Conservation (phyloP, 1,284 basidiomycete genomes). For the Rhizoctonia solani region DNA sequence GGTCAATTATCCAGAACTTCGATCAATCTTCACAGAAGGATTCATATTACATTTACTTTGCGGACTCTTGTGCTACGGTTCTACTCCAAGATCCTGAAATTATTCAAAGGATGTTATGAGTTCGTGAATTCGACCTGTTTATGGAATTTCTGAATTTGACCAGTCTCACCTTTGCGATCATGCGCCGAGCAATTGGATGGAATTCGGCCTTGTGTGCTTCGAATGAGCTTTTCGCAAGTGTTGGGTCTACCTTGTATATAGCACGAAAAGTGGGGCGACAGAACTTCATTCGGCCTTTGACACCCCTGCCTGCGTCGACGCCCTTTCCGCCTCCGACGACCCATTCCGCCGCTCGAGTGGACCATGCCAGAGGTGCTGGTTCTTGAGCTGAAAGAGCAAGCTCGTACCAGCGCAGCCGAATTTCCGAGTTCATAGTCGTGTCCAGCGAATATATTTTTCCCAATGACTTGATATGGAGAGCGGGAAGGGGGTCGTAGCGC, state of each 20-base stretch:
- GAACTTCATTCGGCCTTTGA: conserved; percentile 84
- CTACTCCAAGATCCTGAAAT: conserved; percentile 16
- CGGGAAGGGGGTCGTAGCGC: conserved; percentile 30
- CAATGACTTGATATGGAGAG: conserved; percentile 33
- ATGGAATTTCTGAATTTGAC: neutral
- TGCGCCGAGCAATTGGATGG: conserved; percentile 73
- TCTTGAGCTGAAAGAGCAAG: conserved; percentile 59
- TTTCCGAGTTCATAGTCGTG: conserved; percentile 37
- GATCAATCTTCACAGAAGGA: too few relatives aligned
- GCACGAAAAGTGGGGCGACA: conserved; percentile 68
- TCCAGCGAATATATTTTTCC: conserved; percentile 33
- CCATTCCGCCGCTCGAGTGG: conserved; percentile 64
- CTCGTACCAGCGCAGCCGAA: conserved; percentile 54
- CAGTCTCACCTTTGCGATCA: conserved; percentile 69
- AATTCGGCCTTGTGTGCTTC: conserved; percentile 58
- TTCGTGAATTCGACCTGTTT: neutral
- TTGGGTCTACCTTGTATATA: conserved; percentile 59
- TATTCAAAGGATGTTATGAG: too few relatives aligned
- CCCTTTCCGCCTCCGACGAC: conserved; percentile 61
- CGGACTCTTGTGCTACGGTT: neutral
- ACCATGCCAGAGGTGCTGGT: conserved; percentile 53
- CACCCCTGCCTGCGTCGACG: conserved; percentile 46
- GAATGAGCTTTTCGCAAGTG: conserved; percentile 66
- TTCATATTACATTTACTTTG: neutral
- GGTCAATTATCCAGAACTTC: too few relatives aligned